These are phyloP conservation scores for Rhynchosporium graminicola DNA, from an alignment of 2,329 filamentous ascomycete species.

Conservation along the genomic window DNA sequence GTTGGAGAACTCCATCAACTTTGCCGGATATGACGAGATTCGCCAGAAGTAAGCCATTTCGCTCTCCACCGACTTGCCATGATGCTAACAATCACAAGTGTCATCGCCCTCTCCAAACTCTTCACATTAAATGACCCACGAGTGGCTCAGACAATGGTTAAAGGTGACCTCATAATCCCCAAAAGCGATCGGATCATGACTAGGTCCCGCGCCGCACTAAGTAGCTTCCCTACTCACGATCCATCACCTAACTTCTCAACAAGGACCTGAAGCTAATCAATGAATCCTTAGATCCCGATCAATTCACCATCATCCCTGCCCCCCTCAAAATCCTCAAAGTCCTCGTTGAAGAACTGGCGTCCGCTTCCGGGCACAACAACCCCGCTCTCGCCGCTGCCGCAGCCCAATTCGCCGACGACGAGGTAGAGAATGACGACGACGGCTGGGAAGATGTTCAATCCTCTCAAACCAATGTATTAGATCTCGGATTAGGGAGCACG, in stretches of 20 bases:
- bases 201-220: conserved; percentile 82
- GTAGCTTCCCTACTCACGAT: conserved; percentile 48
- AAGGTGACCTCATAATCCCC: conserved; percentile 85
- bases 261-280: neutral
- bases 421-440: conserved; percentile 67
- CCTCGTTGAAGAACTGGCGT: conserved; percentile 85
- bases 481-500: conserved; percentile 69
- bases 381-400: conserved; percentile 61
- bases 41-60: conserved; percentile 75
- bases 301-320: conserved; percentile 83
- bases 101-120: conserved; percentile 89
- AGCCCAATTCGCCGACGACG: conserved; percentile 56
- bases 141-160: conserved; percentile 77
- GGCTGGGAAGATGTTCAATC: conserved; percentile 80
- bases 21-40: conserved; percentile 98
- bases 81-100: conserved; percentile 53
- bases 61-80: neutral
- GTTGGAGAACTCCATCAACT: conserved; percentile 95
- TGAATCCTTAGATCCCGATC: conserved; percentile 68
- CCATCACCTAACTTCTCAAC: neutral
- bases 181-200: conserved; percentile 88
- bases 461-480: conserved; percentile 60
- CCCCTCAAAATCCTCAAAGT: conserved; percentile 96
- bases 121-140: conserved; percentile 85
- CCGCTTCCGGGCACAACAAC: conserved; percentile 67